These are phyloP conservation scores for Galerina sulciceps DNA, from an alignment of 768 basidiomycete genomes.

Conservation along the genomic window DNA sequence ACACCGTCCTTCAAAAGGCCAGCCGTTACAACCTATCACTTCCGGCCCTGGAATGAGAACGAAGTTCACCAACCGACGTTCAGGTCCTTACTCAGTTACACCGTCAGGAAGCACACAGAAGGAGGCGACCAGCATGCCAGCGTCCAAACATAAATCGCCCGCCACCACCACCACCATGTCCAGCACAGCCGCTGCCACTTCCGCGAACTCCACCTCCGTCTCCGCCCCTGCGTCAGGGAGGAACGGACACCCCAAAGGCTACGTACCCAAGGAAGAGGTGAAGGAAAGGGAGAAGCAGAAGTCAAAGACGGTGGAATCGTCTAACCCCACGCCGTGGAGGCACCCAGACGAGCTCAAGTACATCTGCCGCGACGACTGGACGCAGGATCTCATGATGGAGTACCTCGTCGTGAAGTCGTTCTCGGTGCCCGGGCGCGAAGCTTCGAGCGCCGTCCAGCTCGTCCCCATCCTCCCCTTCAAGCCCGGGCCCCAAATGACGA, in stretches of 20 bases:
- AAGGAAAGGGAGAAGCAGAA: slow-evolving; percentile 9
- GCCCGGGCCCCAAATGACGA: not conserved
- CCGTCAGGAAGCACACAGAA: no score
- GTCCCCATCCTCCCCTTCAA: slow-evolving; percentile 9
- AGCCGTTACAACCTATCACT: no score
- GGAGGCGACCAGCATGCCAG: no score
- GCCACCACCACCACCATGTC: no score
- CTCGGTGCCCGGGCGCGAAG: slow-evolving; percentile 36
- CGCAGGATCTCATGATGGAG: slow-evolving; percentile 35
- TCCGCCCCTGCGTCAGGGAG: not conserved
- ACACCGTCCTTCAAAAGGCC: no score
- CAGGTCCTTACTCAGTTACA: no score
- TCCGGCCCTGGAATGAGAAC: no score
- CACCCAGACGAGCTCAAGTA: slow-evolving; percentile 46
- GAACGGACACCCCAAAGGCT: slow-evolving; percentile 2
- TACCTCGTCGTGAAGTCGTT: slow-evolving; percentile 39
- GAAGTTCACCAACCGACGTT: no score
- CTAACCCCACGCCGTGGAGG: slow-evolving; percentile 32
- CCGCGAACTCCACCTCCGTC: not conserved
- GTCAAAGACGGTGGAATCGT: not conserved
- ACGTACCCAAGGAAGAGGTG: not conserved
- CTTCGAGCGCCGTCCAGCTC: slow-evolving; percentile 10
- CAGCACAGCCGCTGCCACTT: no score
- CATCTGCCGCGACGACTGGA: slow-evolving; percentile 34
- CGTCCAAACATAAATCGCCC: no score